Conservation (phyloP, 768 basidiomycete species). For the Mrakia gelida region DNA sequence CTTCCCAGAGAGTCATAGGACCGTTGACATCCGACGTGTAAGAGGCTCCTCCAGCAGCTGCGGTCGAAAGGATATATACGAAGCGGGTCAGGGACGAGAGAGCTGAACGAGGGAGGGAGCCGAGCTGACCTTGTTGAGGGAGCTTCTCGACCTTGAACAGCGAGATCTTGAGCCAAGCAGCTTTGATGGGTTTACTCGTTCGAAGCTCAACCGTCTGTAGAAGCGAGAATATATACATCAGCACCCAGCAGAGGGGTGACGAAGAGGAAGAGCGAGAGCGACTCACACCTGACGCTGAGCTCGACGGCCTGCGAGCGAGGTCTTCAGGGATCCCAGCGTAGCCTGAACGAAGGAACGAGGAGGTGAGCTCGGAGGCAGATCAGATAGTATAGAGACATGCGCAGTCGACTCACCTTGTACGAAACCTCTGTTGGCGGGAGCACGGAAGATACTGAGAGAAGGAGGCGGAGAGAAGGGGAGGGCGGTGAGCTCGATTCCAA, state of each 20-base stretch:
- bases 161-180: slow-evolving; percentile 20
- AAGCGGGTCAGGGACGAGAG: not conserved
- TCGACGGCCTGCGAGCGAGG: not conserved
- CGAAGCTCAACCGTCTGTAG: slow-evolving; percentile 27
- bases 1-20: slow-evolving; percentile 16
- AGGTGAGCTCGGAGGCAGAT: not conserved
- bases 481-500: not conserved
- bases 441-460: slow-evolving; percentile 13
- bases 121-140: slow-evolving; percentile 19
- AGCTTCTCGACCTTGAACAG: slow-evolving; percentile 28
- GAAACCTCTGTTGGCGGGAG: slow-evolving; percentile 27
- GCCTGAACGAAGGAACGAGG: not conserved
- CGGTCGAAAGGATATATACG: not conserved
- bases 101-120: not conserved
- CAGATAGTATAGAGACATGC: not conserved
- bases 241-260: not conserved
- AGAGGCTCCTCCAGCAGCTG: slow-evolving; percentile 14
- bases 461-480: not conserved
- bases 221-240: not conserved
- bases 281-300: not conserved
- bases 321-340: slow-evolving; percentile 9
- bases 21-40: slow-evolving; percentile 7
- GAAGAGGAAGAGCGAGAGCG: not conserved
- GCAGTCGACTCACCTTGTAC: slow-evolving; percentile 7
- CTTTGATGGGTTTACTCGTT: slow-evolving; percentile 22